phyloP scores from a whole-genome alignment of 225 moss, liverwort and hornwort genomes.

The Pseudoscleropodium purum region DNA sequence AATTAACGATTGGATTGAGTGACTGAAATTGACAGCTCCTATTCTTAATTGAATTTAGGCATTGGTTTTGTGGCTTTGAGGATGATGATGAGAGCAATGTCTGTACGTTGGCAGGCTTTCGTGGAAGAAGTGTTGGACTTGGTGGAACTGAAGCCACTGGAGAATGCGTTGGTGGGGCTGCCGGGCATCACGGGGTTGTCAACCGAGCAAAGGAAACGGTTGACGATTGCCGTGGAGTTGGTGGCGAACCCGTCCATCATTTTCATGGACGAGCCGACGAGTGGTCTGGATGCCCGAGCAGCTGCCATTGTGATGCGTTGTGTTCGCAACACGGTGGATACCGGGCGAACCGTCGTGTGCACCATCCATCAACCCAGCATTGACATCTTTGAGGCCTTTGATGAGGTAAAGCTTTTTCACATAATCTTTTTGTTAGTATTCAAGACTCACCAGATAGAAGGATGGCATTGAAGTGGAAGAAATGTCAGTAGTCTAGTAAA shows the following conservation, averaged over 20 bases:
- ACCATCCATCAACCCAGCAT: conserved; percentile 47
- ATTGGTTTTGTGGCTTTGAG: neutral
- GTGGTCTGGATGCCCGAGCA: conserved; percentile 39
- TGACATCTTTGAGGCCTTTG: conserved; percentile 47
- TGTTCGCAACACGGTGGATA: conserved; percentile 40
- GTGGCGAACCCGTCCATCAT: conserved; percentile 48
- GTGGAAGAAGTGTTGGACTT: conserved; percentile 43
- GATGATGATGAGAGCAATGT: too few species aligned
- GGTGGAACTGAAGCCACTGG: conserved; percentile 29
- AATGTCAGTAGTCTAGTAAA: too few species aligned
- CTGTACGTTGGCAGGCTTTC: conserved; percentile 4
- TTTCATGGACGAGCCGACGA: conserved; percentile 52
- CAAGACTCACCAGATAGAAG: neutral
- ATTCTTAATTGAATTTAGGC: neutral
- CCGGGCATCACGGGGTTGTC: conserved; percentile 37
- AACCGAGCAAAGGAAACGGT: conserved; percentile 31
- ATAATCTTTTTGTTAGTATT: neutral
- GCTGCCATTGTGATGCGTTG: conserved; percentile 49
- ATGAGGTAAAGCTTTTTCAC: conserved; percentile 13
- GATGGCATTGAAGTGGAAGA: neutral
- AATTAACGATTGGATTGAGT: neutral
- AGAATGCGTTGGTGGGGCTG: conserved; percentile 33
- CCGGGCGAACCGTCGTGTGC: conserved; percentile 44
- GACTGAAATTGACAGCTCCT: too few species aligned
- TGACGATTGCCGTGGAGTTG: conserved; percentile 43